Percentiles rank a stretch among this genome's conserved stretches.
These are phyloP conservation scores for Sodiomyces alkalinus DNA, from an alignment of 2,329 filamentous ascomycete species.

Conservation along the genomic window DNA sequence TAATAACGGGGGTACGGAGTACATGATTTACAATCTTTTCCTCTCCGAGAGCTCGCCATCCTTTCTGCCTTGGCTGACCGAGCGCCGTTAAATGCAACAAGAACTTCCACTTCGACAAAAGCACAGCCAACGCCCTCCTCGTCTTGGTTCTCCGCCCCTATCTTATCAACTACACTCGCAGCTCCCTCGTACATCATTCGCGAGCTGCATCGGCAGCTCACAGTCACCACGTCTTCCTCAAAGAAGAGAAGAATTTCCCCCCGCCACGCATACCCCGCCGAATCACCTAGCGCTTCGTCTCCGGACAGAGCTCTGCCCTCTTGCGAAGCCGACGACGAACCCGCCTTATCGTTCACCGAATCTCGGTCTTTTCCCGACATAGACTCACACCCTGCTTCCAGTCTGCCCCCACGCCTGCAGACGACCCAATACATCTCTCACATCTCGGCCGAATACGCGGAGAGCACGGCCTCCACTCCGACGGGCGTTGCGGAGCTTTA, in stretches of 20 bases:
- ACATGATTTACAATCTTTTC: too few relatives aligned
- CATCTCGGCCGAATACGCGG: conserved; percentile 31
- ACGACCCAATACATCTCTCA: conserved; percentile 22
- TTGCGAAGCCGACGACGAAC: conserved; percentile 34
- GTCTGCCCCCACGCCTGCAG: conserved; percentile 37
- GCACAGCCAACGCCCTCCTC: too few relatives aligned
- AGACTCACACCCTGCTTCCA: conserved; percentile 31
- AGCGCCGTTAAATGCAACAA: too few relatives aligned
- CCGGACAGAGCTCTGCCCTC: conserved; percentile 35
- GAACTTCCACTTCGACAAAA: too few relatives aligned
- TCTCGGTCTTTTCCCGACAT: too few relatives aligned
- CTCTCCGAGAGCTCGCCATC: too few relatives aligned
- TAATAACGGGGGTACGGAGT: too few relatives aligned
- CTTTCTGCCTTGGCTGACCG: too few relatives aligned
- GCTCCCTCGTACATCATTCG: too few relatives aligned
- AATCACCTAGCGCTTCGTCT: conserved; percentile 17
- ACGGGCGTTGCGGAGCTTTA: conserved; percentile 42
- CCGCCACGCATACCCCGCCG: conserved; percentile 28
- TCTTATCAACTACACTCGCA: too few relatives aligned
- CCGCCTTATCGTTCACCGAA: conserved; percentile 32
- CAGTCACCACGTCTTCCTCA: conserved; percentile 56
- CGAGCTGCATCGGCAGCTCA: conserved; percentile 53
- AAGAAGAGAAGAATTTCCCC: conserved; percentile 55
- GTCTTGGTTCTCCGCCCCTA: too few relatives aligned
- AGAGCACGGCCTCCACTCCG: conserved; percentile 42